Percentiles rank a stretch among this genome's conserved stretches.
These are phyloP conservation scores for Vitis rupestris DNA, from an alignment of 164 flowering plant genomes.

Conservation along the genomic window DNA sequence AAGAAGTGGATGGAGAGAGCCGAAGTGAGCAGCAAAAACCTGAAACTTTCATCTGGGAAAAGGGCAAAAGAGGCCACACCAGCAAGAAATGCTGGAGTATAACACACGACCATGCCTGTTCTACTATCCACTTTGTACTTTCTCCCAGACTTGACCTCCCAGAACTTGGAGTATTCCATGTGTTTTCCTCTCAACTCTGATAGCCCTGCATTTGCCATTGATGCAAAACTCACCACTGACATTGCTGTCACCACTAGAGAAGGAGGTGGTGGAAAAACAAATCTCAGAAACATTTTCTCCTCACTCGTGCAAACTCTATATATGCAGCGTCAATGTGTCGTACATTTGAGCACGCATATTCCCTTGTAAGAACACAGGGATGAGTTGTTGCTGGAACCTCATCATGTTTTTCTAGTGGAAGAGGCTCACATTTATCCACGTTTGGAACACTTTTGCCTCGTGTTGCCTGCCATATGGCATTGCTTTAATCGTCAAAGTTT, in stretches of 20 bases:
- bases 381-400: no score
- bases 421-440: no score
- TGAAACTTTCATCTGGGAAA: slow-evolving; percentile 21
- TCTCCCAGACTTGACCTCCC: slow-evolving; percentile 13
- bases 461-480: no score
- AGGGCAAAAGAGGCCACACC: slow-evolving; percentile 26
- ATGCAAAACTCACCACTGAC: slow-evolving; percentile 27
- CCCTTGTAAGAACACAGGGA: no score
- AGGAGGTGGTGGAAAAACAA: slow-evolving; percentile 43
- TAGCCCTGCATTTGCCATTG: slow-evolving; percentile 25
- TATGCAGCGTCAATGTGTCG: no score
- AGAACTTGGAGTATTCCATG: slow-evolving; percentile 60
- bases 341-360: no score
- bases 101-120: slow-evolving; percentile 49
- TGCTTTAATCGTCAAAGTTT: no score
- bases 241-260: slow-evolving; percentile 35
- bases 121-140: slow-evolving; percentile 16
- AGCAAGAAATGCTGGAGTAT: slow-evolving; percentile 53
- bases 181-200: slow-evolving; percentile 54
- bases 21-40: slow-evolving; percentile 38
- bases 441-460: no score
- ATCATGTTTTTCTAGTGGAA: no score
- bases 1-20: slow-evolving; percentile 64
- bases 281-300: no score
- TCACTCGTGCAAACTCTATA: no score